Evolutionary conservation across 1,284 basidiomycete genomes (phyloP), one percentile per base, ranked within the genome.

Genomic region (Sanghuangporus baumii): DNA sequence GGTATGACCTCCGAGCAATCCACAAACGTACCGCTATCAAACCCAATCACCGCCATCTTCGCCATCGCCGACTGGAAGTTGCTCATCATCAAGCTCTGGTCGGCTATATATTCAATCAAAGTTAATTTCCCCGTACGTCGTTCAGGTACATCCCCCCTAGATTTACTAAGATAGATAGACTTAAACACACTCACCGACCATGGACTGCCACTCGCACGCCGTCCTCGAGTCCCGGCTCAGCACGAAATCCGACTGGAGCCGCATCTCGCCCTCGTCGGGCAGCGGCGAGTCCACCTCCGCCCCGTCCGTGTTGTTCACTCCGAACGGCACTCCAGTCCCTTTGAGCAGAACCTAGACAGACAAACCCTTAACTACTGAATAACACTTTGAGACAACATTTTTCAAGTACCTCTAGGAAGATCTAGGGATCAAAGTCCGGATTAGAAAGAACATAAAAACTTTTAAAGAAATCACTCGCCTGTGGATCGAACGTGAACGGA

Each of bases 1-100:
- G 61, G 61, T 43, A 67, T 52, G 52, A 62, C 55, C 36, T 67
- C 66, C 8, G 66, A 54, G 52, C 66, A 67, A 54, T 67, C 66
- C 23, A 66, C 47, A 26, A 67, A 58, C 20, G 60, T 51, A 37
- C 50, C 60, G 14, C 48, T 50, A 68, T 72, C 64, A 60, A 71
- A 69, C 20, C 74, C 74, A 67, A 74, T 67, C 59, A 73, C 61
- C 14, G 71, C 57, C 57, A 76, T 69, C 69, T 73, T 73, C 55
- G 67, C 64, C 69, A 74, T 71, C 26, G 71, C 74, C 20, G 67
- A 64, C 61, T 69, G 67, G 70, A 75, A 75, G 31, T 66, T 65
- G 36, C 62, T 65, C 60, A 67, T 66, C 66, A 73, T 68, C 66
- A 69, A 69, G 9, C 63, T 66, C 46, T 65, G 63, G 52, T 65